Evolutionary conservation across 805 yeast species (phyloP).

Genomic region (Soucietia sequanensis): DNA sequence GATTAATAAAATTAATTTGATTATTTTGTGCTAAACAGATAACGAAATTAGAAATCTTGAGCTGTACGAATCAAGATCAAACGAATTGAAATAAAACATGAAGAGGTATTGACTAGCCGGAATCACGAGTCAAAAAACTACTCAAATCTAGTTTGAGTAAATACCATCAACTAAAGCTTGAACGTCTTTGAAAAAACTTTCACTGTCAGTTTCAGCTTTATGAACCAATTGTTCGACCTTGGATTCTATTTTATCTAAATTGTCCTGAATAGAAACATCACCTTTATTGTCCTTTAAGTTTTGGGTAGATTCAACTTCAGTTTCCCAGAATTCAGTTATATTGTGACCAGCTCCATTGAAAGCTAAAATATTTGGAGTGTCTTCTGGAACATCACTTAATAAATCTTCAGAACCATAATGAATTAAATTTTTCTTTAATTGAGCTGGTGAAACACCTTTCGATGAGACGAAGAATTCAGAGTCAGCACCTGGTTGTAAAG

Average conservation of each 20-base stretch:
- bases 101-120: too few relatives aligned
- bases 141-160: slow-evolving; percentile 6
- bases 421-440: slow-evolving; percentile 73
- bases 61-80: too few relatives aligned
- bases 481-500: slow-evolving; percentile 74
- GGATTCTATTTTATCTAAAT: slow-evolving; percentile 7
- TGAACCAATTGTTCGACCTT: slow-evolving; percentile 21
- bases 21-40: too few relatives aligned
- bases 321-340: slow-evolving; percentile 59
- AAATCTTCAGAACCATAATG: slow-evolving; percentile 62
- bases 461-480: slow-evolving; percentile 61
- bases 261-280: not conserved
- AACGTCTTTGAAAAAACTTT: slow-evolving; percentile 20
- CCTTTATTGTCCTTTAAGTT: not conserved
- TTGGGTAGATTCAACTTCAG: slow-evolving; percentile 1
- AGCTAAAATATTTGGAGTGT: slow-evolving; percentile 71
- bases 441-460: slow-evolving; percentile 62
- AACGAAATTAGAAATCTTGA: too few relatives aligned
- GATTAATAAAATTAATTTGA: too few relatives aligned
- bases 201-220: slow-evolving; percentile 15
- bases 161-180: slow-evolving; percentile 23
- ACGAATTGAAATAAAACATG: too few relatives aligned
- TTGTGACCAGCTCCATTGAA: slow-evolving; percentile 61
- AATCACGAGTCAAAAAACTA: too few relatives aligned
- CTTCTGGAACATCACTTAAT: slow-evolving; percentile 63